These are phyloP conservation scores for Hibiscus tridactylites DNA, from an alignment of 345 rosid species.

Conservation along the genomic window DNA sequence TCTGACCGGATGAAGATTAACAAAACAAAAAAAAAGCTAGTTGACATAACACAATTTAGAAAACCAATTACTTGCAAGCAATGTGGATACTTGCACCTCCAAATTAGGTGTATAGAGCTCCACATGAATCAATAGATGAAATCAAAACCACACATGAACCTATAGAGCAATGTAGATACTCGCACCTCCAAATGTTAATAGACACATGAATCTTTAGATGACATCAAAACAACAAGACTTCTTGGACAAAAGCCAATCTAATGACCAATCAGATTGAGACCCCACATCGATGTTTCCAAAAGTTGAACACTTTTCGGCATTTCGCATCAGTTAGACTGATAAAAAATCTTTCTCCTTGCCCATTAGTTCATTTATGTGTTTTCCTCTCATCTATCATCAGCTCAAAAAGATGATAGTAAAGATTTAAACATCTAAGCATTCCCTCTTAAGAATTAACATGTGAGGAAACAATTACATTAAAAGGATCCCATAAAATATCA, in stretches of 20 bases:
- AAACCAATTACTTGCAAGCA: background rate
- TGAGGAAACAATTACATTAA: background rate
- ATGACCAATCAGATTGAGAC: background rate
- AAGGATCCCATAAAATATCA: background rate
- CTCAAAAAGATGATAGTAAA: background rate
- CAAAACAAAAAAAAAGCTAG: background rate
- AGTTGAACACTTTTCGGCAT: background rate
- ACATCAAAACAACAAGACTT: background rate
- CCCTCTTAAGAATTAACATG: background rate
- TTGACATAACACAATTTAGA: background rate
- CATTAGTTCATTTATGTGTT: background rate
- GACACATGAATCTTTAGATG: background rate
- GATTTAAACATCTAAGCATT: background rate
- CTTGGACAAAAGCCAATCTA: background rate
- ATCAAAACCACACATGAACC: background rate
- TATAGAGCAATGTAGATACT: background rate
- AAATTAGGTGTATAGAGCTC: background rate
- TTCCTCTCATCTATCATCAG: constrained; percentile 1
- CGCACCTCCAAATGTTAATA: background rate
- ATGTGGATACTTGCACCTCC: background rate
- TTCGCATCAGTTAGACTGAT: background rate
- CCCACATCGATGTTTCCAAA: background rate
- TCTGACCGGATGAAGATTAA: background rate
- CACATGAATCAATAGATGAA: background rate
- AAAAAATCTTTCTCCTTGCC: background rate